Base-by-base conservation (phyloP, 306 rosid genomes). In the Prunus dulcis region DNA sequence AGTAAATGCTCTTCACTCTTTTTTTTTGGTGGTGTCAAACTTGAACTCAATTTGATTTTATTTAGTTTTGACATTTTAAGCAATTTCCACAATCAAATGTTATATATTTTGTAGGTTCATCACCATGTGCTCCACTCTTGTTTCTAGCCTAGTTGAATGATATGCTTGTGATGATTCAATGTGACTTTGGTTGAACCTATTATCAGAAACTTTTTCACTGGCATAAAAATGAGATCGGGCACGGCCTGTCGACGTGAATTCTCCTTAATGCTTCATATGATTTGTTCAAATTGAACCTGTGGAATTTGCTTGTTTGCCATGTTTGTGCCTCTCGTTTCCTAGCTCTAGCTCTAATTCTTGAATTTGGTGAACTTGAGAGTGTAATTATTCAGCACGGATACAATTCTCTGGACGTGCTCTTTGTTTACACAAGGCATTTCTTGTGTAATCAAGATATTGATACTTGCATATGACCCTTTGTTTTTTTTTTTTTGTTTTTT, bases 91-190 rank as follows among this genome's bases (percentile, higher is more conserved):
- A 83, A 69, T 86, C 82, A 82, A 72, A 67, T 90, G 83, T 73
- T 85, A 82, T 85, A 77, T 90, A 86, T 86, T 81, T 85, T 84
- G 78, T 85, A 88, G 97, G 88, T 52, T 83, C 80, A 76, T 76
- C 75, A 23, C 55, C 74, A 69, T 76, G 79, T 78, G 65, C 72
- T 81, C 67, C 55, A 73, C 64, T 74, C 70, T 78, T 73, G 57
- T 87, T 73, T 71, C 76, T 79, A 79, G 82, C 64, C 19, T 69
- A 76, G 86, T 76, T 78, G 77, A 86, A 79, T 76, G 69, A 64
- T 79, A 78, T 60, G 79, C 78, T 86, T 77, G 62, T 58, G 64
- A 38, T 80, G 85, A 76, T 79, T 79, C 72, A 78, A 66, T 80
- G 32, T 51, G 41, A 61, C 64, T 73, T 75, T 18, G 14, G 46